A percentile compares a stretch with the other conserved stretches of the same genome.
phyloP scores from a whole-genome alignment of 208 protist species.

The Porcisia hertigi region DNA sequence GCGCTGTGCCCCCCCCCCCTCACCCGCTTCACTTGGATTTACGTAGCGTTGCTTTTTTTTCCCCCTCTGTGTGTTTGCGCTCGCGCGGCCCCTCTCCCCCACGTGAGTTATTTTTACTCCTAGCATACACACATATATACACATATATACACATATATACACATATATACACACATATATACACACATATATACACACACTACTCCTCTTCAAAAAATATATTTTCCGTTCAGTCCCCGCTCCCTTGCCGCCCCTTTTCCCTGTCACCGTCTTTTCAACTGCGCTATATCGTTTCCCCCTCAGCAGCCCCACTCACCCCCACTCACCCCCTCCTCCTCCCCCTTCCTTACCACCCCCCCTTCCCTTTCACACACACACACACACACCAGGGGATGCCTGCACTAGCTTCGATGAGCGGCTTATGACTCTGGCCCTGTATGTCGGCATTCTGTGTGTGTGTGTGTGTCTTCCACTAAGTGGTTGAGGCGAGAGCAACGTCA shows the following conservation, averaged over 20 bases:
- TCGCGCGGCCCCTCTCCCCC: too few species aligned
- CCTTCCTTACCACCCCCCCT: neutral
- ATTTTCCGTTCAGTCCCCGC: too few species aligned
- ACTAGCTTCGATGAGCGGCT: neutral
- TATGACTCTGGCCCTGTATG: neutral
- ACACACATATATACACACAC: too few species aligned
- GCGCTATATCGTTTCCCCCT: neutral
- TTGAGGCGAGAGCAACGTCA: neutral
- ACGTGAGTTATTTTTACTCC: too few species aligned
- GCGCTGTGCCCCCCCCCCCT: neutral
- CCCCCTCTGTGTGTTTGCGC: too few species aligned
- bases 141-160: too few species aligned
- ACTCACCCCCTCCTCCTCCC: neutral
- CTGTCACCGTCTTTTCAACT: neutral
- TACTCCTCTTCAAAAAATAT: too few species aligned
- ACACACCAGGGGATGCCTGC: neutral
- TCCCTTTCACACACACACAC: neutral
- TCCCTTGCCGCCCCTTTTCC: neutral
- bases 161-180: too few species aligned
- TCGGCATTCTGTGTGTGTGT: neutral
- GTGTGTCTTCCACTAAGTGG: neutral
- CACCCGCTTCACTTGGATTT: neutral
- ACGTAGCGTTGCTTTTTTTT: too few species aligned
- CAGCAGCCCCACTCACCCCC: neutral
- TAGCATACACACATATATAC: too few species aligned